Evolutionary conservation across 352 stramenopile genomes (phyloP), one percentile per base, ranked within the genome.

Genomic region (Phytophthora cajani): DNA sequence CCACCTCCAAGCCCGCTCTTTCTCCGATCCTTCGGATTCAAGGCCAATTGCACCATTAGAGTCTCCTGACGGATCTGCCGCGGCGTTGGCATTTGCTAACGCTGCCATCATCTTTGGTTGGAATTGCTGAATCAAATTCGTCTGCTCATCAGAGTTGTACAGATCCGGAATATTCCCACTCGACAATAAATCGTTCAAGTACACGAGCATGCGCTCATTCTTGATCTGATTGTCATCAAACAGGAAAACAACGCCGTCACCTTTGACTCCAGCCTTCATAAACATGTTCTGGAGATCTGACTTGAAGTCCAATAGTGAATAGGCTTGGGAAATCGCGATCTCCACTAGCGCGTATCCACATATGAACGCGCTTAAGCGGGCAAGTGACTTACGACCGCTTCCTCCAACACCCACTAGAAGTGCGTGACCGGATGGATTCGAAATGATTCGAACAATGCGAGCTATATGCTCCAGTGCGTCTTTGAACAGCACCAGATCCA

Each of bases 401-500:
- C 96, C 96, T 12, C 96, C 96, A 2, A 98, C 94, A 25, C 96
- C 96, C 0, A 99, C 93, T 7, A 99, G 85, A 64, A 99, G 70
- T 8, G 95, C 96, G 72, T 99, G 95, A 11, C 96, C 96, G 16
- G 89, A 93, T 16, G 94, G 90, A 67, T 97, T 98, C 40, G 95
- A 91, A 62, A 99, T 87, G 55, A 99, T 98, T n/a, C 97, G 90
- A 11, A 97, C 86, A 56, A 99, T 98, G 2, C 97, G 82, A 25
- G 91, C 84, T 36, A 99, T 85, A 75, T 99, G 97, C 62, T 98
- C 95, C 23, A 99, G 90, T 12, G 95, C 97, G 63, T 99, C 94
- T 49, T 98, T 92, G 77, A 99, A 99, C 5, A 99, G 80, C 47
- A 99, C 95, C 19, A 99, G 72, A 33, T 99, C 92, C 94, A 99